Percentiles rank a stretch among this genome's conserved stretches.
phyloP scores from a whole-genome alignment of 371 early-diverging fungal species.

The Apophysomyces ossiformis region DNA sequence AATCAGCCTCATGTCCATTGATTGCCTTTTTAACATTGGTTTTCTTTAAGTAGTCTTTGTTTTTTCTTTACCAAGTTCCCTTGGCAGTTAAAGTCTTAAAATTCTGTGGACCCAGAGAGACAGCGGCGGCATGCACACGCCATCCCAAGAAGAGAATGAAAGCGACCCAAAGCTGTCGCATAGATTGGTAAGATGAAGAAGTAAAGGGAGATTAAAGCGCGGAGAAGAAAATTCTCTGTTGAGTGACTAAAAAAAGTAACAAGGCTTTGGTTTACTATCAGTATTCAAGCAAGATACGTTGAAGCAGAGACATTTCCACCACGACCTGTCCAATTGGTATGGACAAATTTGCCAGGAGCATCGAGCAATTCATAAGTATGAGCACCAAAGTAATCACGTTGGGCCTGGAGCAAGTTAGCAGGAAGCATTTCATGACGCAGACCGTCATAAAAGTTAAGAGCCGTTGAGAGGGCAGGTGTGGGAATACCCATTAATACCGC shows the following conservation, averaged over 20 bases:
- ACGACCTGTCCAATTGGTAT: constrained; percentile 97
- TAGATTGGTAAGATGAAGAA: not conserved
- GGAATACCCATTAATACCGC: constrained; percentile 89
- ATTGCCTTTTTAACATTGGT: not conserved
- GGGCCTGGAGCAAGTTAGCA: constrained; percentile 97
- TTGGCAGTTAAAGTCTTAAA: not conserved
- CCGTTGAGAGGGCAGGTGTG: constrained; percentile 91
- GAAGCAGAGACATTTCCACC: constrained; percentile 77
- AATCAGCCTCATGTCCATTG: not conserved
- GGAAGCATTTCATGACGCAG: constrained; percentile 89
- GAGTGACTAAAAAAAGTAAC: not conserved
- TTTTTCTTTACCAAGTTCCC: constrained; percentile 3
- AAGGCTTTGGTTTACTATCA: not conserved
- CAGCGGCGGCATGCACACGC: not conserved
- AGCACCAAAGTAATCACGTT: constrained; percentile 99
- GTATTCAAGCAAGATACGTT: constrained; percentile 46
- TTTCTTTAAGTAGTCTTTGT: not conserved
- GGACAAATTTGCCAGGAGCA: constrained; percentile 71
- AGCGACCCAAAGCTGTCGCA: constrained; percentile 5
- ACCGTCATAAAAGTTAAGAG: constrained; percentile 96
- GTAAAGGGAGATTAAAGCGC: not conserved
- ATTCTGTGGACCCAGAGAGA: not conserved
- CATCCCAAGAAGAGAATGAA: constrained; percentile 1
- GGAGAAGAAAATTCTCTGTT: constrained; percentile 11
- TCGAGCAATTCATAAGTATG: constrained; percentile 93